Percentiles rank a stretch among this genome's conserved stretches.
Conservation (phyloP, 169 alveolate species). For the Plasmodium gonderi region DNA sequence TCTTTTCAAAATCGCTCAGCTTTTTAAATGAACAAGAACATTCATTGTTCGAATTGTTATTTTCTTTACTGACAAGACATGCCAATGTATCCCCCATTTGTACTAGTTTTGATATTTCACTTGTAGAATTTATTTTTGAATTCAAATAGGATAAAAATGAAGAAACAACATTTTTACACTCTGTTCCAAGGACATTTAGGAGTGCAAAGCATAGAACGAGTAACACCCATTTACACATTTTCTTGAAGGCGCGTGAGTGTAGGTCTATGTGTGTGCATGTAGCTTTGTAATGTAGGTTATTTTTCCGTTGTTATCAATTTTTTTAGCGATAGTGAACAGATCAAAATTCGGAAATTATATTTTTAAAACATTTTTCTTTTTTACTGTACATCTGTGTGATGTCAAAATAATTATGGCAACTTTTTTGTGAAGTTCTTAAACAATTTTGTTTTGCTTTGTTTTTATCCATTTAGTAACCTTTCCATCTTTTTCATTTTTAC, state of each 20-base stretch:
- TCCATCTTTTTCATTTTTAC: too few species aligned
- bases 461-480: too few species aligned
- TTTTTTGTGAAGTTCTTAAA: too few species aligned
- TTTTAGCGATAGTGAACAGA: too few species aligned
- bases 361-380: too few species aligned
- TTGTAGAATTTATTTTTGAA: constrained; percentile 51
- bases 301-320: too few species aligned
- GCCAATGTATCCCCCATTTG: constrained; percentile 59
- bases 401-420: too few species aligned
- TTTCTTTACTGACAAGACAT: constrained; percentile 34
- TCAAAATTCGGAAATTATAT: too few species aligned
- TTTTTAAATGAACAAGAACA: constrained; percentile 63
- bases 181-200: constrained; percentile 1
- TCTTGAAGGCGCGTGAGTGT: background rate
- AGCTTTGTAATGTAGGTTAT: background rate
- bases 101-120: constrained; percentile 59
- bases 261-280: background rate
- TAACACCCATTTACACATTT: constrained; percentile 27
- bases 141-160: constrained; percentile 35
- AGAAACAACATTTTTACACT: constrained; percentile 47
- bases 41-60: constrained; percentile 19
- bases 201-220: constrained; percentile 20
- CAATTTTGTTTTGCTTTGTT: too few species aligned
- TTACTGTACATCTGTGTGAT: too few species aligned
- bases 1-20: constrained; percentile 61